A percentile compares a stretch with the other conserved stretches of the same genome.
phyloP scores from a whole-genome alignment of 805 yeast species.

The Naumovozyma dairenensis region DNA sequence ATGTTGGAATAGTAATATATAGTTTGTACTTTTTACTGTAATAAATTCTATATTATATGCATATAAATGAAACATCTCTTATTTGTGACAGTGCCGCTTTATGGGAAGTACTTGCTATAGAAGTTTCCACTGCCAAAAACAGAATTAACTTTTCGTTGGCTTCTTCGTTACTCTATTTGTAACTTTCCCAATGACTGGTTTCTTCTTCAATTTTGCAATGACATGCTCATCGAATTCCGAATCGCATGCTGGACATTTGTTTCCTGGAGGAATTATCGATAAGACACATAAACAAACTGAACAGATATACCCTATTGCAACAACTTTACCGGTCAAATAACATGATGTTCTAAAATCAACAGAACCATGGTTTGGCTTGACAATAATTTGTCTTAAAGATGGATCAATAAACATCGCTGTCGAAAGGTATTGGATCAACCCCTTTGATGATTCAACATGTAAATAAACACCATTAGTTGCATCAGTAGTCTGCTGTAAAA shows the following conservation, averaged over 20 bases:
- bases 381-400: constrained; percentile 59
- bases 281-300: constrained; percentile 80
- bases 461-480: constrained; percentile 88
- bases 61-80: no score
- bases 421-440: constrained; percentile 70
- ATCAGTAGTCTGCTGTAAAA: constrained; percentile 91
- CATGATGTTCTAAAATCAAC: constrained; percentile 95
- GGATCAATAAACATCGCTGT: constrained; percentile 87
- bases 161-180: constrained; percentile 7
- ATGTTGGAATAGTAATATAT: no score
- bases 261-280: constrained; percentile 56
- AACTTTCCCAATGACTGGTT: constrained; percentile 15
- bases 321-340: constrained; percentile 78
- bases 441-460: constrained; percentile 54
- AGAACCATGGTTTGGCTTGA: constrained; percentile 71
- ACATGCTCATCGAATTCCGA: constrained; percentile 62
- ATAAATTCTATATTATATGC: no score
- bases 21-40: no score
- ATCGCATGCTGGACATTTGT: constrained; percentile 78
- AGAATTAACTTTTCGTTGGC: constrained; percentile 1
- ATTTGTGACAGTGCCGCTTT: no score
- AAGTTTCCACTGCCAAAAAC: no score
- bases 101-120: no score
- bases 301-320: constrained; percentile 91
- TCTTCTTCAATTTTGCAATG: constrained; percentile 45